A percentile compares a stretch with the other conserved stretches of the same genome.
Conservation (phyloP, 1,139 yeast species). For the Cylindricascospora bacillispora region DNA sequence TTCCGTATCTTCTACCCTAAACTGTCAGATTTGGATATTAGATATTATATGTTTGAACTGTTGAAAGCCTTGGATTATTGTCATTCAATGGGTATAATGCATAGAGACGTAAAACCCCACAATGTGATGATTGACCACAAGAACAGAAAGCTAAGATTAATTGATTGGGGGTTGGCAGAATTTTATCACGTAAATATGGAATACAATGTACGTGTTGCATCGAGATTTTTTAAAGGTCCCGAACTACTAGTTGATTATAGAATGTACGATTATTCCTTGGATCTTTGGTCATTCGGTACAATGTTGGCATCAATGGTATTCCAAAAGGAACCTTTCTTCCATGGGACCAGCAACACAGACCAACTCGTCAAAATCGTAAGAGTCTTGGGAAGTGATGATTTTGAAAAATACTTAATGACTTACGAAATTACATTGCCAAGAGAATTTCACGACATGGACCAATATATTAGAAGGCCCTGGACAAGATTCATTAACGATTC, state of each 20-base stretch:
- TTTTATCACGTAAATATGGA: slow-evolving; percentile 92
- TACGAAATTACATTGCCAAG: slow-evolving; percentile 66
- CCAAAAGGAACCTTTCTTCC: slow-evolving; percentile 94
- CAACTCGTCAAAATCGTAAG: slow-evolving; percentile 91
- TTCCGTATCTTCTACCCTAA: slow-evolving; percentile 88
- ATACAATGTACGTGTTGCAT: slow-evolving; percentile 93
- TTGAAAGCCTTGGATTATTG: slow-evolving; percentile 84
- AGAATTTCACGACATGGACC: slow-evolving; percentile 76
- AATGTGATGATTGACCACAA: slow-evolving; percentile 96
- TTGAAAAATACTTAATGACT: slow-evolving; percentile 58
- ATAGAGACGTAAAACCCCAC: slow-evolving; percentile 96
- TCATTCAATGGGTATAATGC: slow-evolving; percentile 98
- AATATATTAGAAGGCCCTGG: slow-evolving; percentile 86
- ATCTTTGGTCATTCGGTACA: slow-evolving; percentile 95
- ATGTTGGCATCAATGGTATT: slow-evolving; percentile 96
- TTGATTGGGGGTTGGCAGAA: slow-evolving; percentile 99
- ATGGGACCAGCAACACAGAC: slow-evolving; percentile 91
- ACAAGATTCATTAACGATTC: slow-evolving; percentile 58
- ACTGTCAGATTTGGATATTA: slow-evolving; percentile 68
- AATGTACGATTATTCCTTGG: slow-evolving; percentile 88
- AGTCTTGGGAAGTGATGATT: slow-evolving; percentile 82
- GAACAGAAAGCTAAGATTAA: slow-evolving; percentile 56
- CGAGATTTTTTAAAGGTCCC: slow-evolving; percentile 97
- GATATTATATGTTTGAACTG: slow-evolving; percentile 80
- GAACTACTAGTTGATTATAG: slow-evolving; percentile 89